Conservation (phyloP, 169 alveolate genomes). For the Plasmodium gallinaceum region DNA sequence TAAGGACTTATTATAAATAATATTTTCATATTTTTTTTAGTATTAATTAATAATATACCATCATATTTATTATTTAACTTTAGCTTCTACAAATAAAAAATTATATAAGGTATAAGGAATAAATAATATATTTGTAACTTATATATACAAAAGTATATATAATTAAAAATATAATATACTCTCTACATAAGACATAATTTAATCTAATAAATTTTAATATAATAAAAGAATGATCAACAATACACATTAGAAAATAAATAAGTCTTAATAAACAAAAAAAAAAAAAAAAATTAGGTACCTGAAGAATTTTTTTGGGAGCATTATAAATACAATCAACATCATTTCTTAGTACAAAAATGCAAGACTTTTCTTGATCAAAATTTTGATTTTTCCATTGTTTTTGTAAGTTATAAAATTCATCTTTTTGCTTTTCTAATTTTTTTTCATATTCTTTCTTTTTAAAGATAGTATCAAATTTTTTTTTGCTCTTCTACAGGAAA, state of each 20-base stretch:
- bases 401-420: slow-evolving; percentile 27
- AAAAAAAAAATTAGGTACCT: slow-evolving; percentile 17
- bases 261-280: too few species aligned
- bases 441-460: slow-evolving; percentile 41
- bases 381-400: slow-evolving; percentile 11
- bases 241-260: too few species aligned
- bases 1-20: slow-evolving; percentile 38
- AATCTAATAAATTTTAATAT: too few species aligned
- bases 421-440: slow-evolving; percentile 18
- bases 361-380: slow-evolving; percentile 27
- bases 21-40: slow-evolving; percentile 25
- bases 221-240: too few species aligned
- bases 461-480: slow-evolving; percentile 29
- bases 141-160: not conserved
- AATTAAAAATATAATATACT: not conserved
- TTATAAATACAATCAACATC: slow-evolving; percentile 17
- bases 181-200: too few species aligned
- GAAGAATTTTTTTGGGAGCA: slow-evolving; percentile 9
- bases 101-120: not conserved
- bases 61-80: slow-evolving; percentile 11
- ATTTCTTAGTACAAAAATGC: slow-evolving; percentile 54
- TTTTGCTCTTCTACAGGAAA: slow-evolving; percentile 2
- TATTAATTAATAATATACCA: slow-evolving; percentile 42
- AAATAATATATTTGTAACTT: too few species aligned
- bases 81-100: slow-evolving; percentile 13